Base-by-base conservation (phyloP, 2,329 filamentous ascomycete genomes). In the Cercospora brassicicola region DNA sequence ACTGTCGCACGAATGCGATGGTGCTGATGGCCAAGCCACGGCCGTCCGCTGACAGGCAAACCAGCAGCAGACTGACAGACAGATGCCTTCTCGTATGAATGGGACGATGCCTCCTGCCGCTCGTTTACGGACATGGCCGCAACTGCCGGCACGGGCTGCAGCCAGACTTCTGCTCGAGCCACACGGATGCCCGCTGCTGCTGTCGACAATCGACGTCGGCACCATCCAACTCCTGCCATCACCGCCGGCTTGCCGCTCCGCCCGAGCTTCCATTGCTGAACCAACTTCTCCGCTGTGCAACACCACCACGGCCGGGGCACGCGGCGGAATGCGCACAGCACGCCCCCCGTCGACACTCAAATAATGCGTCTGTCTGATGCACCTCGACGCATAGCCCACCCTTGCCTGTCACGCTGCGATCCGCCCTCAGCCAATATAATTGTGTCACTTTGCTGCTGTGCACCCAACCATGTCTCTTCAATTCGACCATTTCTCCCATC, bases 371-470 rank as follows among this genome's bases (percentile, higher is more conserved):
- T 3, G 15, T 8, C 36, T 42, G 36, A 42, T 42, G 36, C 42
- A 20, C 8, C 42, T 61, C 59, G 60, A 62, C 64, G 67, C 64
- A 55, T 67, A 59, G 42, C 56, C 66, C 66, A 69, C 69, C 64
- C 67, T 30, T 65, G 67, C 65, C 66, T 64, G 64, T 69, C 66
- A 69, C 64, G 59, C 62, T 56, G 42, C 64, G 62, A 59, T 66
- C 42, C 67, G 57, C 68, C 65, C 55, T 63, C 67, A 53, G 69
- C 71, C 73, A 71, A 75, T 73, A 75, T 70, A 70, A 72, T 75
- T 72, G 73, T 75, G 67, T 73, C 42, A 76, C 74, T 63, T 69
- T 71, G 64, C 71, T 76, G 73, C 70, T 67, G 75, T 75, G 72
- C 73, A 67, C 74, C 76, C 74, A 75, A 74, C 72, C 73, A 75